phyloP scores from a whole-genome alignment of 78 protist genomes.

The Cyanophora paradoxa region DNA sequence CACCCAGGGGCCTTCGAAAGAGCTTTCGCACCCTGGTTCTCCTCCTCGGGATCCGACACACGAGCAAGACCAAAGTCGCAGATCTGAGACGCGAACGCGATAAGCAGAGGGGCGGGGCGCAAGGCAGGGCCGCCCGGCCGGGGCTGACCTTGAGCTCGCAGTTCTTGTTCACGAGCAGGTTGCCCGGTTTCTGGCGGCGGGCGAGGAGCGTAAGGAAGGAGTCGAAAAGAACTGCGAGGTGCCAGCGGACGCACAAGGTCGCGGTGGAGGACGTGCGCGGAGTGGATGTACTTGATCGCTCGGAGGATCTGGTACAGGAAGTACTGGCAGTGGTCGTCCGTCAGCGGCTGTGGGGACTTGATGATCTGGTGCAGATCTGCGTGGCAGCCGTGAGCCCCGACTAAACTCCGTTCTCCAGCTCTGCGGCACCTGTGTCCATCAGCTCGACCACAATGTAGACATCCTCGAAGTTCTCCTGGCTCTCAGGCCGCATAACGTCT shows the following conservation, averaged over 20 bases:
- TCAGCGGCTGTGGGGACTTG: conserved; percentile 56
- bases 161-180: conserved; percentile 40
- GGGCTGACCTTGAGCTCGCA: conserved; percentile 33
- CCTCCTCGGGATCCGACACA: conserved; percentile 23
- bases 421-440: conserved; percentile 35
- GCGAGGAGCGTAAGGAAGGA: no score
- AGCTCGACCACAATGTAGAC: conserved; percentile 17
- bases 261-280: conserved; percentile 43
- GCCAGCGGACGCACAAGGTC: conserved; percentile 30
- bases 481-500: neutral
- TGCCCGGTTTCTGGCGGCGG: conserved; percentile 44
- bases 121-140: neutral
- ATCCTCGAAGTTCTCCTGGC: neutral
- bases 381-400: neutral
- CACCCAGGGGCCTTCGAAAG: no score
- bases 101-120: neutral
- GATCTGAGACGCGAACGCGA: conserved; percentile 16
- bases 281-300: conserved; percentile 73
- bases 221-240: no score
- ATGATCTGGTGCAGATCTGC: conserved; percentile 65
- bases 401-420: neutral
- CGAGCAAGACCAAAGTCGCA: conserved; percentile 54
- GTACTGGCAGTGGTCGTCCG: conserved; percentile 84
- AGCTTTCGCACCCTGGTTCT: neutral
- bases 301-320: conserved; percentile 90